Conservation (phyloP, 2,329 filamentous ascomycete species). For the Trichoderma atroviride region DNA sequence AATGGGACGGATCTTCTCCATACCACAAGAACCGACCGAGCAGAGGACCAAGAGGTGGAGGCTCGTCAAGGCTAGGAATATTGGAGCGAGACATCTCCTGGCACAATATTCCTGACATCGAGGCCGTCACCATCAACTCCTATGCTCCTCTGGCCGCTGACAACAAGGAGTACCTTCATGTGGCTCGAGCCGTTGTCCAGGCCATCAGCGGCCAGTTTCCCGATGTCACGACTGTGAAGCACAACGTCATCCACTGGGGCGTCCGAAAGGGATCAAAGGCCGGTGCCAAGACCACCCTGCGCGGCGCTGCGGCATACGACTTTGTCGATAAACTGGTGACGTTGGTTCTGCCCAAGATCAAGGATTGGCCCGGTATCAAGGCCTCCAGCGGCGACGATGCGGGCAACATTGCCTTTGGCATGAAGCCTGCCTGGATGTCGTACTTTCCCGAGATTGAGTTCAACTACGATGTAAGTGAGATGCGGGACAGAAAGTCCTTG, state of each 20-base stretch:
- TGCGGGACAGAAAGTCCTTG: background rate
- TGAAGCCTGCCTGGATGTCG: slow-evolving; percentile 73
- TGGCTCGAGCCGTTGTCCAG: slow-evolving; percentile 82
- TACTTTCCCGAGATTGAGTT: slow-evolving; percentile 93
- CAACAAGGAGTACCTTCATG: slow-evolving; percentile 75
- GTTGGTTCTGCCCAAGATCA: slow-evolving; percentile 89
- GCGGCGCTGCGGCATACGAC: slow-evolving; percentile 80
- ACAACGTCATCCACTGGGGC: slow-evolving; percentile 74
- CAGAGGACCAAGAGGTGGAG: slow-evolving; percentile 78
- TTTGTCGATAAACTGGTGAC: slow-evolving; percentile 90
- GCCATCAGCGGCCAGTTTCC: slow-evolving; percentile 80
- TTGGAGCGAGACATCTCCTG: slow-evolving; percentile 76
- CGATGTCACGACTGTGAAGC: slow-evolving; percentile 68
- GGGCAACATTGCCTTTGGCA: slow-evolving; percentile 84
- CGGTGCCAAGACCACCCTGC: slow-evolving; percentile 75
- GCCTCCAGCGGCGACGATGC: slow-evolving; percentile 76
- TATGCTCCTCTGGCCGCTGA: slow-evolving; percentile 70
- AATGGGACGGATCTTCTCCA: slow-evolving; percentile 88
- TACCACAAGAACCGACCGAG: slow-evolving; percentile 92
- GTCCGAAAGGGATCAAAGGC: slow-evolving; percentile 71
- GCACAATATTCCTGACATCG: slow-evolving; percentile 81
- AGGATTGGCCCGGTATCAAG: slow-evolving; percentile 81
- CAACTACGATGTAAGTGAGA: slow-evolving; percentile 81
- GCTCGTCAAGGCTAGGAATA: slow-evolving; percentile 65
- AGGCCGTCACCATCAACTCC: slow-evolving; percentile 77